Evolutionary conservation across 2,329 filamentous ascomycete species (phyloP), one percentile per base, ranked within the genome.

Genomic region (Sordariomycetes sp.): DNA sequence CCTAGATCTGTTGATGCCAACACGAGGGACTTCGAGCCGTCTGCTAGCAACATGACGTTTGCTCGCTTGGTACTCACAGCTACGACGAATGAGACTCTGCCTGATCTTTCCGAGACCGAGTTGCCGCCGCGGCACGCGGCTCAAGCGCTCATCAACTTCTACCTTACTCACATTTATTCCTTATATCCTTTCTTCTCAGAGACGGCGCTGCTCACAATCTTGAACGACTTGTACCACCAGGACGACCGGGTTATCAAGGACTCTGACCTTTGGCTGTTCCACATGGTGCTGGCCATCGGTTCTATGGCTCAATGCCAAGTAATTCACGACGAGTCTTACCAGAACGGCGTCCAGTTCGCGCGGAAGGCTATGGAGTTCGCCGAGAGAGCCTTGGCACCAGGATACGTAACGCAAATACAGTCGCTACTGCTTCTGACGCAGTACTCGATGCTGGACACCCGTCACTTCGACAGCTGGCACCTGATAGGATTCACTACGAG

Each of bases 381-480:
- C 1, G 86, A 94, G 49, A 72, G 79, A 31, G 88, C 94, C 8
- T 68, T 98, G 17, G 80, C 81, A 46, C 90, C 90, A 0, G 90
- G 90, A 15, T 86, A 86, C 35, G 75, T 86, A 17, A 74, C 75
- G 2, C 90, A 92, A 46, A 86, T 96, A 12, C 88, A 94, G 54
- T 87, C 87, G 0, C 68, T 96, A 16, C 60, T 95, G 3, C 67
- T 96, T 3, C 72, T 96, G 34, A 87, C 86, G 0, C 79, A 94
- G 46, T 96, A 94, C 54, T 81, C 90, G 4, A 83, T 92, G 64
- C 68, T 94, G 32, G 88, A 96, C 47, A 88, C 90, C 3, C 75
- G 80, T 27, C 86, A 93, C 51, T 95, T 94, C 49, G 87, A 94
- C 49, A 86, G 82, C 47, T 96, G 92, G 88, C 88, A 92, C 43